Evolutionary conservation across 2,329 filamentous ascomycete genomes (phyloP).

Genomic region (Cladophialophora exuberans): DNA sequence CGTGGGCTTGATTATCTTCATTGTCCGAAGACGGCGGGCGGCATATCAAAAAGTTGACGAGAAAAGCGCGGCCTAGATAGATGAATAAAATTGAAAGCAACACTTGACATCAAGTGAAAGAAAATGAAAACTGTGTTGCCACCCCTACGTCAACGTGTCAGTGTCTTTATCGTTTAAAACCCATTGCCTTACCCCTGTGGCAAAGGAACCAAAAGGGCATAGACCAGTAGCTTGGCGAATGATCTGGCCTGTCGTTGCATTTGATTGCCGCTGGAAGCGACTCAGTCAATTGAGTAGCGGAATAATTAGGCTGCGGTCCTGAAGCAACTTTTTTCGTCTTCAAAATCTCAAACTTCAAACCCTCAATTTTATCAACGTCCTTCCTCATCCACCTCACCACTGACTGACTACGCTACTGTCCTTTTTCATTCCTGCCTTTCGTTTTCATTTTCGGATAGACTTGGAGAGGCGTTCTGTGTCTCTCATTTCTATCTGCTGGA

Average conservation of each 20-base stretch:
- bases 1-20: constrained; percentile 23
- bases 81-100: not conserved
- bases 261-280: constrained; percentile 1
- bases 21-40: constrained; percentile 21
- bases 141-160: not conserved
- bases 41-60: constrained; percentile 26
- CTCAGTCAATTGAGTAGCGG: too few relatives aligned
- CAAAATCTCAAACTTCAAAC: constrained; percentile 8
- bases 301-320: constrained; percentile 26
- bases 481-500: constrained; percentile 34
- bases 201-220: too few relatives aligned
- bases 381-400: constrained; percentile 20
- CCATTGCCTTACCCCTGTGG: too few relatives aligned
- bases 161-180: too few relatives aligned
- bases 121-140: too few relatives aligned
- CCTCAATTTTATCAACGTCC: constrained; percentile 15
- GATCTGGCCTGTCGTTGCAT: not conserved
- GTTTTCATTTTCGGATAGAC: constrained; percentile 35
- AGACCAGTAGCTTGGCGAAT: too few relatives aligned
- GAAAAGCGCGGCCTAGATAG: constrained; percentile 30
- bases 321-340: constrained; percentile 24
- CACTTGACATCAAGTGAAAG: not conserved
- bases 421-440: constrained; percentile 33
- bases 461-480: constrained; percentile 36
- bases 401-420: constrained; percentile 20